Evolutionary conservation across 257 asterid species (phyloP).

Genomic region (Solanum pinnatisectum): DNA sequence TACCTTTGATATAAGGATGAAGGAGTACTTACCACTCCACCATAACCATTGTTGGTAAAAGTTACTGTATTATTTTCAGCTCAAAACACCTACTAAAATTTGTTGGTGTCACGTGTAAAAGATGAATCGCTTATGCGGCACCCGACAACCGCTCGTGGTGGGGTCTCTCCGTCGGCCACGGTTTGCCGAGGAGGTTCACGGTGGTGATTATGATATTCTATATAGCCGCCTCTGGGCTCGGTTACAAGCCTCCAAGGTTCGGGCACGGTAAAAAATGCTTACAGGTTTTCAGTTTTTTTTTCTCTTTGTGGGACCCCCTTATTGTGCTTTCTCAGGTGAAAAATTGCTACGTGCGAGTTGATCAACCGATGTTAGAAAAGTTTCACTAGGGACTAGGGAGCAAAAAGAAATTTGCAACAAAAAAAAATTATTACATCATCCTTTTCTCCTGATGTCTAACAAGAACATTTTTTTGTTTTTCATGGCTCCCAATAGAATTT

Average conservation of each 20-base stretch:
- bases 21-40: accelerated
- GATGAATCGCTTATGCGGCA: conserved; percentile 39
- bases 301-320: neutral
- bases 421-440: neutral
- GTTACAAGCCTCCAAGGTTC: conserved; percentile 43
- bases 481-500: neutral
- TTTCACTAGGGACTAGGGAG: neutral
- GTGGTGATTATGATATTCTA: neutral
- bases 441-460: neutral
- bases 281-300: neutral
- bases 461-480: neutral
- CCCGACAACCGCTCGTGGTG: conserved; percentile 62
- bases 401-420: neutral
- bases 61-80: neutral
- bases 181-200: neutral
- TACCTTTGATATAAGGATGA: accelerated
- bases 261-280: neutral
- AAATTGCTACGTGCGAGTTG: neutral
- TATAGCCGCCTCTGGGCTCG: conserved; percentile 60
- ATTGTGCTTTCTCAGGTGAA: neutral
- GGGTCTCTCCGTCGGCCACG: conserved; percentile 12
- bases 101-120: conserved; percentile 33
- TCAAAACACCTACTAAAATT: neutral
- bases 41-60: accelerated
- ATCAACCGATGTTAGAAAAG: neutral